Conservation (phyloP, 2,329 filamentous ascomycete species). For the Gyromitra esculenta region DNA sequence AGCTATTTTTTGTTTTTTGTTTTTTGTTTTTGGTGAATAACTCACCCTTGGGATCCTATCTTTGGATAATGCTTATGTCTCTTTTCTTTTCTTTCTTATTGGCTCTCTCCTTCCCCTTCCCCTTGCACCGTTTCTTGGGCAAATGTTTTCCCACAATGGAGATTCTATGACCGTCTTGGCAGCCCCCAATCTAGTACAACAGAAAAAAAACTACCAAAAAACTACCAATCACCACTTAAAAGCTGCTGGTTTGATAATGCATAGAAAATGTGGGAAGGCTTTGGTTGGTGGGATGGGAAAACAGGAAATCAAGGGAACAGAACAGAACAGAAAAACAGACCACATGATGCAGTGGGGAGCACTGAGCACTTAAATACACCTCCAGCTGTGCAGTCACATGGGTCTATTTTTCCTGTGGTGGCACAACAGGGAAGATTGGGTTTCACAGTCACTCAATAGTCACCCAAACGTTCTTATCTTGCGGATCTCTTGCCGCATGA, state of each 20-base stretch:
- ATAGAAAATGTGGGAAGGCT: slow-evolving; percentile 14
- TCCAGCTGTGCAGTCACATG: slow-evolving; percentile 41
- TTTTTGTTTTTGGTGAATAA: slow-evolving; percentile 26
- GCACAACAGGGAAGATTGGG: slow-evolving; percentile 31
- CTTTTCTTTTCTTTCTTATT: slow-evolving; percentile 2
- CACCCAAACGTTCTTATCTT: not conserved
- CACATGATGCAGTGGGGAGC: slow-evolving; percentile 41
- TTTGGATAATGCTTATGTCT: not conserved
- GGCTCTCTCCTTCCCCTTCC: not conserved
- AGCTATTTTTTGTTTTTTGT: slow-evolving; percentile 32
- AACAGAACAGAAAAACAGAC: slow-evolving; percentile 1
- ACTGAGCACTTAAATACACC: slow-evolving; percentile 45
- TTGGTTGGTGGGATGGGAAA: slow-evolving; percentile 10
- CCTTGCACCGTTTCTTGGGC: not conserved
- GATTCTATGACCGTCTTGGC: slow-evolving; percentile 45
- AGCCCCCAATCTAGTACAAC: slow-evolving; percentile 23
- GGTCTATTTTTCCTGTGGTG: slow-evolving; percentile 12
- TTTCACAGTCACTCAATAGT: slow-evolving; percentile 28
- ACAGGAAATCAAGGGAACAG: slow-evolving; percentile 14
- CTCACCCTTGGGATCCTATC: slow-evolving; percentile 35
- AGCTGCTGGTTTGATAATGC: slow-evolving; percentile 3
- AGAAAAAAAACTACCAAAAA: slow-evolving; percentile 16
- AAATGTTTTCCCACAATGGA: slow-evolving; percentile 6
- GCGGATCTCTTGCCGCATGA: slow-evolving; percentile 12
- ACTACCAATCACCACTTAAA: slow-evolving; percentile 10